Base-by-base conservation (phyloP, 257 asterid genomes). In the Hygrophila difformis region DNA sequence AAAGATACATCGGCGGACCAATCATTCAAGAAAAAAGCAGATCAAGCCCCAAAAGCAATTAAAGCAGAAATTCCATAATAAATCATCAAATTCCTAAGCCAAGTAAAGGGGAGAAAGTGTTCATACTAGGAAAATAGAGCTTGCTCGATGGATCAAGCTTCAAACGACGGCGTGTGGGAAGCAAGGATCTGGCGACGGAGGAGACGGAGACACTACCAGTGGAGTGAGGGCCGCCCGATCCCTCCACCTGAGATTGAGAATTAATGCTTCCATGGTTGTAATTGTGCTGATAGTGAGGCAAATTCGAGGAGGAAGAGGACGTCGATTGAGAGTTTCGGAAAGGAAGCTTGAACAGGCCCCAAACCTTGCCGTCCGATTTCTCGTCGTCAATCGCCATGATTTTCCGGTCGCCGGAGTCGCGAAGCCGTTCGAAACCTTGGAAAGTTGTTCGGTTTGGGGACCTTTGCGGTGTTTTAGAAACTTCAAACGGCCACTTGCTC, bases 131-230 rank as follows among this genome's bases (percentile, higher is more conserved):
- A 55, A 89, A 89, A 57, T 71, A 85, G 42, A 89, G 94, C 78
- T 79, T 81, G 54, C 64, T 72, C 2, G 97, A 66, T 10, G 96
- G 97, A 74, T 89, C 96, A 49, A 88, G 97, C 68, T 84, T 88
- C 87, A 89, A 59, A 57, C 94, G 97, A 18, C 93, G 96, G 35
- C 96, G 84, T 40, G 76, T 60, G 50, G 87, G 96, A 39, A 89
- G 79, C 42, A 89, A 43, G 73, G 96, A 89, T 78, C 96, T 79
- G 56, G 94, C 93, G 4, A 85, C 88, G 9, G 79, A 81, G 39
- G 98, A 77, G 40, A 85, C 94, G 3, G 97, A 83, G 70, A 60
- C 65, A 2, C 77, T 72, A 39, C 56, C 13, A 52, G 12, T 59
- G 16, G 49, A 64, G 12, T 51, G 63, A 33, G 74, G n/a, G n/a